These are phyloP conservation scores for Beauveria sp. DNA, from an alignment of 2,329 filamentous ascomycete species.

Conservation along the genomic window DNA sequence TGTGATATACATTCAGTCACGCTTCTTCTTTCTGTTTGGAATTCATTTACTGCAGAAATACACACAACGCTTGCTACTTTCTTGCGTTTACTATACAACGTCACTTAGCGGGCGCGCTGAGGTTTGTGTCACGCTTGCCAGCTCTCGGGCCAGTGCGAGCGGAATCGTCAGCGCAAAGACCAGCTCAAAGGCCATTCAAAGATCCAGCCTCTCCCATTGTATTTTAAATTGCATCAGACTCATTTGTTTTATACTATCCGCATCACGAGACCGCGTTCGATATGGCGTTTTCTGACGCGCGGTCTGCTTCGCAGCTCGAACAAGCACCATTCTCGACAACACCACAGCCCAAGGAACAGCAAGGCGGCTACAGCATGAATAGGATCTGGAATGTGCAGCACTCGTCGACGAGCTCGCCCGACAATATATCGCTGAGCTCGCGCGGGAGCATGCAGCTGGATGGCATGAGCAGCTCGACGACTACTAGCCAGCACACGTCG, in stretches of 20 bases:
- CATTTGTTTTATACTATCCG: neutral
- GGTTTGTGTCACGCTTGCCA: constrained; percentile 9
- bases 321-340: neutral
- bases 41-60: neutral
- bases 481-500: neutral
- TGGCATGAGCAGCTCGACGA: neutral
- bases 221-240: constrained; percentile 6
- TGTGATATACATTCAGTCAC: neutral
- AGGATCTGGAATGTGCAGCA: neutral
- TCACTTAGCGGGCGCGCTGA: neutral
- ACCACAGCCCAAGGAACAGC: neutral
- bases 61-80: neutral
- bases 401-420: neutral
- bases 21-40: neutral
- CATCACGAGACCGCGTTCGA: neutral
- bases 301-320: neutral
- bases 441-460: neutral
- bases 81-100: neutral
- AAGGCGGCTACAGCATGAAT: neutral
- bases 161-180: constrained; percentile 5
- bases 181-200: constrained; percentile 3
- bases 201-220: neutral
- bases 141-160: constrained; percentile 7
- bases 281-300: neutral
- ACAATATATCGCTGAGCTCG: constrained; percentile 3